Percentiles rank a stretch among this genome's conserved stretches.
phyloP scores from a whole-genome alignment of 805 yeast genomes.

The Barnettozyma californica region DNA sequence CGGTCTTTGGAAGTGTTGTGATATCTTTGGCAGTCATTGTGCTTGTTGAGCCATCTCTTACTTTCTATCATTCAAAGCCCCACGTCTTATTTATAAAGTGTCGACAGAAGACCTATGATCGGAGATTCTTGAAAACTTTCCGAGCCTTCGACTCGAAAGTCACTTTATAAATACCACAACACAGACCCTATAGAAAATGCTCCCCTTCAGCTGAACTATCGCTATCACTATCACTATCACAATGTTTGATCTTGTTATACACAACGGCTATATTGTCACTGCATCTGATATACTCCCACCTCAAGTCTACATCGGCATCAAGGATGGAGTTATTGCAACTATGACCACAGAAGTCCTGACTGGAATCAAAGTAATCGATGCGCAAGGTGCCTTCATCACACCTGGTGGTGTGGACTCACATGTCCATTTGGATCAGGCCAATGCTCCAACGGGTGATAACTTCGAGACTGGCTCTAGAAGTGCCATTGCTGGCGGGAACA shows the following conservation, averaged over 20 bases:
- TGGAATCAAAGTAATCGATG: constrained; percentile 34
- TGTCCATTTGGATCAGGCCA: constrained; percentile 41
- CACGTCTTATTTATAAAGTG: not conserved
- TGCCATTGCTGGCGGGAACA: constrained; percentile 47
- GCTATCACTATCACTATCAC: too few relatives aligned
- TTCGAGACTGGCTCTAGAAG: constrained; percentile 40
- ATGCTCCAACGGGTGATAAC: constrained; percentile 38
- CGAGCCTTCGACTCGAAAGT: too few relatives aligned
- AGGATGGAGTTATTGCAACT: constrained; percentile 33
- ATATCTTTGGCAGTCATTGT: constrained; percentile 11
- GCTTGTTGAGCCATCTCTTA: too few relatives aligned
- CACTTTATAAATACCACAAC: too few relatives aligned
- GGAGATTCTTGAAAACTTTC: too few relatives aligned
- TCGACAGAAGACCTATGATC: not conserved
- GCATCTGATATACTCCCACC: constrained; percentile 30
- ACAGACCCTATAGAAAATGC: not conserved
- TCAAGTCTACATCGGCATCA: constrained; percentile 36
- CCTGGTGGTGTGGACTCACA: constrained; percentile 51
- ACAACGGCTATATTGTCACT: constrained; percentile 29
- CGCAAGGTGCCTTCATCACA: constrained; percentile 41
- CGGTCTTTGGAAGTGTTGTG: constrained; percentile 13
- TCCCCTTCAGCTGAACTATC: not conserved
- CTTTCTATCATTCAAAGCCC: not conserved
- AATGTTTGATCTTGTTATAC: constrained; percentile 24
- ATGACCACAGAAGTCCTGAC: constrained; percentile 28